Evolutionary conservation across 2,329 filamentous ascomycete species (phyloP).

Genomic region (Calonectria naviculata): DNA sequence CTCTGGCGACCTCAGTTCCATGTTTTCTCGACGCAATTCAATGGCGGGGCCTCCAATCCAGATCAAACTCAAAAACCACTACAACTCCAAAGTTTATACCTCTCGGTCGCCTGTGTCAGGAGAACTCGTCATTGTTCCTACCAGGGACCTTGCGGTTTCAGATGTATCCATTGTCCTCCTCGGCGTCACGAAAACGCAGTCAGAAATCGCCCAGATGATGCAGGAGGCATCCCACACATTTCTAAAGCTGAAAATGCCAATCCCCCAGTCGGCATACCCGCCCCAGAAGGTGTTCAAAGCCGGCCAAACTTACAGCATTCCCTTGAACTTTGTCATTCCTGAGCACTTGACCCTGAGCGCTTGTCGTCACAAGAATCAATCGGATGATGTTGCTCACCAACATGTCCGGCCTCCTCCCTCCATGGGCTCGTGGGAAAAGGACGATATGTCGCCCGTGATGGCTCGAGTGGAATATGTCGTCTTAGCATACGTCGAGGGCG

Average conservation of each 20-base stretch:
- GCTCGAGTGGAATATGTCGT: slow-evolving; percentile 18
- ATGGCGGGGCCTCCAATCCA: background rate
- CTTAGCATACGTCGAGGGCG: slow-evolving; percentile 19
- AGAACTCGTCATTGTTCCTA: slow-evolving; percentile 24
- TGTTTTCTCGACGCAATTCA: slow-evolving; percentile 4
- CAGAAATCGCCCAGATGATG: slow-evolving; percentile 30
- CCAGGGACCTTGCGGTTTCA: slow-evolving; percentile 22
- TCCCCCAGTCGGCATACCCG: slow-evolving; percentile 27
- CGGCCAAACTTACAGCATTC: slow-evolving; percentile 31
- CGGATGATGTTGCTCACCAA: slow-evolving; percentile 28
- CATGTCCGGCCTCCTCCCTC: slow-evolving; percentile 34
- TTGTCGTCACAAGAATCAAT: slow-evolving; percentile 25
- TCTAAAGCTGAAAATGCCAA: slow-evolving; percentile 36
- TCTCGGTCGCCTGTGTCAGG: slow-evolving; percentile 36
- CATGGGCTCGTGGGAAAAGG: slow-evolving; percentile 34
- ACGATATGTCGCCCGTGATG: slow-evolving; percentile 34
- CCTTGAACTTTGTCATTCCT: slow-evolving; percentile 36
- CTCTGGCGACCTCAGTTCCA: background rate
- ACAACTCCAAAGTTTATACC: slow-evolving; percentile 37
- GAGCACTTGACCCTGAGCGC: slow-evolving; percentile 32
- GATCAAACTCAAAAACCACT: slow-evolving; percentile 32
- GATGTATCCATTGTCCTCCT: slow-evolving; percentile 30
- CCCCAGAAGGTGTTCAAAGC: slow-evolving; percentile 23
- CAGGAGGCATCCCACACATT: slow-evolving; percentile 35
- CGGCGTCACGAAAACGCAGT: slow-evolving; percentile 28